Evolutionary conservation across 345 rosid genomes (phyloP).

Genomic region (Aethionema arabicum): DNA sequence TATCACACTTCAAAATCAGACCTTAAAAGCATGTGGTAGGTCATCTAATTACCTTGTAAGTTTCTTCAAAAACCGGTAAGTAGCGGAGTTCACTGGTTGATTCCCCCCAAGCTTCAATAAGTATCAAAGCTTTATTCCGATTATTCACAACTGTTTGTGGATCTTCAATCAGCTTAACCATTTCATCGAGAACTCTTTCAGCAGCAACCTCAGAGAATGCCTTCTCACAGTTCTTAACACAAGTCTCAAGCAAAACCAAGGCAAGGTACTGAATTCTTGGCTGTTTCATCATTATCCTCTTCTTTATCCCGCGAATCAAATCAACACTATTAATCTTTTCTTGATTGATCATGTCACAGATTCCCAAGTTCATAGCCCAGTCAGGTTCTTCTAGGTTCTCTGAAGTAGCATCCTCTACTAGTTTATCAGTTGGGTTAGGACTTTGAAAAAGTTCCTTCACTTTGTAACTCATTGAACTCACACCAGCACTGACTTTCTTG

Average conservation of each 20-base stretch:
- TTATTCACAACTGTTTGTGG: slow-evolving; percentile 88
- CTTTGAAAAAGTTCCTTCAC: slow-evolving; percentile 91
- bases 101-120: slow-evolving; percentile 95
- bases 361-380: slow-evolving; percentile 86
- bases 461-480: slow-evolving; percentile 91
- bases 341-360: slow-evolving; percentile 90
- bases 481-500: slow-evolving; percentile 67
- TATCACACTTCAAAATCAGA: neutral
- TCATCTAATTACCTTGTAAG: slow-evolving; percentile 60
- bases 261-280: slow-evolving; percentile 83
- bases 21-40: neutral
- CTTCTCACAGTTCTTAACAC: slow-evolving; percentile 91
- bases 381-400: slow-evolving; percentile 89
- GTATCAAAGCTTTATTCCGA: slow-evolving; percentile 73
- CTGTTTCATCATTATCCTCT: slow-evolving; percentile 69
- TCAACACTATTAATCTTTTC: slow-evolving; percentile 79
- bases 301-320: slow-evolving; percentile 77
- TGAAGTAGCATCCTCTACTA: slow-evolving; percentile 84
- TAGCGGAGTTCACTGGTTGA: slow-evolving; percentile 82
- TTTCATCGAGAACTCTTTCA: slow-evolving; percentile 93
- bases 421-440: slow-evolving; percentile 76
- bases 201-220: slow-evolving; percentile 95
- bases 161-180: slow-evolving; percentile 91
- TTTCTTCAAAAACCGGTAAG: slow-evolving; percentile 90
- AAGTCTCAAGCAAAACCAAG: slow-evolving; percentile 81